Evolutionary conservation across 1,284 basidiomycete genomes (phyloP).

Genomic region (Sporisorium iseilematis-ciliati): DNA sequence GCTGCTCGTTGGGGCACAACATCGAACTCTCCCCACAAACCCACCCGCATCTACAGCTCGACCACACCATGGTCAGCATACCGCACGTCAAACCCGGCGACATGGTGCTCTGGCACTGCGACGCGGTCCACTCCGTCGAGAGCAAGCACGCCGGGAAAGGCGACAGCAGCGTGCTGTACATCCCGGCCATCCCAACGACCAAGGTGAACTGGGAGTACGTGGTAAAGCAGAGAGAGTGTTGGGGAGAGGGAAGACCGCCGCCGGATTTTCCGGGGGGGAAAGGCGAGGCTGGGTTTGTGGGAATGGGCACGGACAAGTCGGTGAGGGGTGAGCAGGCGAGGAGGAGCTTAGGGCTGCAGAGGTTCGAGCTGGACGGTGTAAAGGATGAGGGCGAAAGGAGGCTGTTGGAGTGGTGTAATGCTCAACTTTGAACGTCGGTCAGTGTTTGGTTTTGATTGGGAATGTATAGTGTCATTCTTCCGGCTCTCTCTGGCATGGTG

Average conservation of each 20-base stretch:
- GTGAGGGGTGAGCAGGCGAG: slow-evolving; percentile 16
- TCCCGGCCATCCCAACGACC: slow-evolving; percentile 81
- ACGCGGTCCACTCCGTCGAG: slow-evolving; percentile 81
- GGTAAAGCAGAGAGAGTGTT: slow-evolving; percentile 75
- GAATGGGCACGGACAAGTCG: slow-evolving; percentile 71
- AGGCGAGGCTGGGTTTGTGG: slow-evolving; percentile 76
- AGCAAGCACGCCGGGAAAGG: slow-evolving; percentile 74
- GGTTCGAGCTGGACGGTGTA: slow-evolving; percentile 9
- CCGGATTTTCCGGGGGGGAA: slow-evolving; percentile 82
- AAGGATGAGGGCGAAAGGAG: slow-evolving; percentile 10
- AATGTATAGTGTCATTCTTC: too few relatives aligned
- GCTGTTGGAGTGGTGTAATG: slow-evolving; percentile 47
- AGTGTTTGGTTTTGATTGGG: too few relatives aligned
- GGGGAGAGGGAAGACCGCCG: slow-evolving; percentile 75
- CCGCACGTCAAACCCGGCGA: slow-evolving; percentile 80
- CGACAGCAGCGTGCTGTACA: slow-evolving; percentile 83
- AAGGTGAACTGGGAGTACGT: slow-evolving; percentile 77
- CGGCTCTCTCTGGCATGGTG: background rate
- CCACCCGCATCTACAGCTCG: slow-evolving; percentile 80
- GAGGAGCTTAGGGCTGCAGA: slow-evolving; percentile 26
- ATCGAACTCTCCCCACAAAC: slow-evolving; percentile 77
- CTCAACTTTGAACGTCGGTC: slow-evolving; percentile 22
- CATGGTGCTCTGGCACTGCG: slow-evolving; percentile 86
- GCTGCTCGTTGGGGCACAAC: slow-evolving; percentile 73
- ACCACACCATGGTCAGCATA: slow-evolving; percentile 76